Evolutionary conservation across 345 rosid species (phyloP).

Genomic region (Cochlearia excelsa): DNA sequence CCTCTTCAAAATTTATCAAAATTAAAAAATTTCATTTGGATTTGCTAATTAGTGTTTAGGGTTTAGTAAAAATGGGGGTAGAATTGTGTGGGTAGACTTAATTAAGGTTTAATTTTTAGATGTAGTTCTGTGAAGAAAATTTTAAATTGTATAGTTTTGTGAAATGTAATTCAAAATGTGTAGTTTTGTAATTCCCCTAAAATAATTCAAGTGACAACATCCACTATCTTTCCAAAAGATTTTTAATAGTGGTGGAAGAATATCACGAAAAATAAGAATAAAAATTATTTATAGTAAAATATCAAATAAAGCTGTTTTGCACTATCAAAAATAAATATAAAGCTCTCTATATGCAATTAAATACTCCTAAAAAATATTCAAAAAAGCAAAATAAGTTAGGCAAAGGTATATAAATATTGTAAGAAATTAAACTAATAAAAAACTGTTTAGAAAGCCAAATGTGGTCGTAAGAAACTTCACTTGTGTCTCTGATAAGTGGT

Average conservation of each 20-base stretch:
- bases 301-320: not conserved
- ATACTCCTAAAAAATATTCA: not conserved
- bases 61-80: too few species aligned
- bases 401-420: not conserved
- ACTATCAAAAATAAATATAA: not conserved
- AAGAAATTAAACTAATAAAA: not conserved
- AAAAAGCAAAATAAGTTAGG: conserved; percentile 9
- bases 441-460: conserved; percentile 9
- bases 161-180: too few species aligned
- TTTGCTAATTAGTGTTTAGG: too few species aligned
- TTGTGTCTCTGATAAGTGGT: conserved; percentile 9
- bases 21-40: too few species aligned
- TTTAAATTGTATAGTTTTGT: too few species aligned
- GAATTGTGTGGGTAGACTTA: too few species aligned
- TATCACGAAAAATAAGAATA: not conserved
- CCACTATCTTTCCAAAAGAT: conserved; percentile 15
- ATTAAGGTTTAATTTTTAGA: too few species aligned
- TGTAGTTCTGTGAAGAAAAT: too few species aligned
- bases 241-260: conserved; percentile 12
- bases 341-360: too few species aligned
- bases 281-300: not conserved
- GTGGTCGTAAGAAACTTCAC: not conserved
- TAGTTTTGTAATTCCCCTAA: not conserved
- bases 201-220: not conserved
- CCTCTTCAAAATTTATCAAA: too few species aligned